Base-by-base conservation (phyloP, 495 filamentous ascomycete species). In the Lichenothelia convexa region DNA sequence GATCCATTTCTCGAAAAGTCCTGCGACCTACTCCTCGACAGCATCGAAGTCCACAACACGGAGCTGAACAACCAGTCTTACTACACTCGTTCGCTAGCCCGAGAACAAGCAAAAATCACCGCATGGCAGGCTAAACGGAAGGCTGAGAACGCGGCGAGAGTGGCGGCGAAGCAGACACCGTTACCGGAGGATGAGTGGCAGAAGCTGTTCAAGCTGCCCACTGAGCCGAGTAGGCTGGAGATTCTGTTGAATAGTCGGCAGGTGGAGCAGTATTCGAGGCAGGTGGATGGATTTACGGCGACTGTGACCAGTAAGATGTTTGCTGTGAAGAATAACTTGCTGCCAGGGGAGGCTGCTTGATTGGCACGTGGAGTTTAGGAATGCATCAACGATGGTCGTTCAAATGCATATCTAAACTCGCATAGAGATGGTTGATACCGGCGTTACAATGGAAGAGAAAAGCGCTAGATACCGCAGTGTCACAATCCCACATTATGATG, bases 1-100 rank as follows among this genome's bases (percentile, higher is more conserved):
- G 89, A 97, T 53, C 89, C 89, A 18, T 95, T 89, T 68, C 72
- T 97, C n/a, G 86, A 93, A 68, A 92, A 93, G 69, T 92, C 87
- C 39, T 89, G 82, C 59, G 86, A 97, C 51, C 72, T 92, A 43
- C 71, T 97, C 18, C 74, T 97, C 39, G 89, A 97, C 40, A 82
- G 75, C 61, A 95, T 97, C 51, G 89, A 97, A 65, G 73, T 77
- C 18, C 89, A 97, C 66, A 85, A 95, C 60, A 92, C 86, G 33
- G 89, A 97, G 61, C 77, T 87, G 54, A 97, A 95, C 70, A 97
- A 97, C 67, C 80, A 83, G 63, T 84, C 93, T 61, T 97, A 93
- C 67, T 92, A 95, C 65, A 83, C 93, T 62, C 73, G 89, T 37
- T 84, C 91, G 49, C 67, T 94, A n/a, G 77, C 75, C 18, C 81